phyloP scores from a whole-genome alignment of 2,329 filamentous ascomycete genomes.

The Colletotrichum trifolii region DNA sequence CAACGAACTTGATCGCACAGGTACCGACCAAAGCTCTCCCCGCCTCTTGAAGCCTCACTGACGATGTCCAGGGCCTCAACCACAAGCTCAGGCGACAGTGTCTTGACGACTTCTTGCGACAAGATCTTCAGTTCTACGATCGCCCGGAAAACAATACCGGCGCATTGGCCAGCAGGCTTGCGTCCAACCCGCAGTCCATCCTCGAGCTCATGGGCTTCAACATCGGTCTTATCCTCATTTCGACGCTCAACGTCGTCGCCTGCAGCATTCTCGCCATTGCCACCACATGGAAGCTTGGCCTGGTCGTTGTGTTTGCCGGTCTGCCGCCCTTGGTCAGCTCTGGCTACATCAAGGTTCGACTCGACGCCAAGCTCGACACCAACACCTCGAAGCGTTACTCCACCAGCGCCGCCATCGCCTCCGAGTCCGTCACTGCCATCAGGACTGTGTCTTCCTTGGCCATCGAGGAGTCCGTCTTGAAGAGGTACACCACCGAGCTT shows the following conservation, averaged over 20 bases:
- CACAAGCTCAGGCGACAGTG: slow-evolving; percentile 43
- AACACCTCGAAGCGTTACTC: slow-evolving; percentile 48
- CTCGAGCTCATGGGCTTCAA: slow-evolving; percentile 57
- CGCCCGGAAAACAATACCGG: slow-evolving; percentile 53
- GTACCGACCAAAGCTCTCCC: slow-evolving; percentile 15
- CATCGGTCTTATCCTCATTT: slow-evolving; percentile 52
- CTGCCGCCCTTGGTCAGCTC: slow-evolving; percentile 49
- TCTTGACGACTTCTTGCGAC: slow-evolving; percentile 49
- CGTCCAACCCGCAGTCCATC: slow-evolving; percentile 51
- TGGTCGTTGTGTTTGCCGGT: slow-evolving; percentile 59
- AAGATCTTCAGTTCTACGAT: slow-evolving; percentile 57
- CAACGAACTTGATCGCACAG: slow-evolving; percentile 48
- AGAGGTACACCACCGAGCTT: slow-evolving; percentile 45
- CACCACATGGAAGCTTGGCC: slow-evolving; percentile 59
- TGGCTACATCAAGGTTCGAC: slow-evolving; percentile 52
- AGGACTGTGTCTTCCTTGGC: slow-evolving; percentile 55
- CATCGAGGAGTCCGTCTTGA: slow-evolving; percentile 50
- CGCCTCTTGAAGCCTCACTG: neutral
- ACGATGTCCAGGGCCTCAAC: slow-evolving; percentile 27
- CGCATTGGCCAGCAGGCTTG: slow-evolving; percentile 48
- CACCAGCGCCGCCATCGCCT: slow-evolving; percentile 54
- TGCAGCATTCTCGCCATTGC: slow-evolving; percentile 56
- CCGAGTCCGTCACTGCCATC: slow-evolving; percentile 54
- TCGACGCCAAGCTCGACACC: slow-evolving; percentile 53
- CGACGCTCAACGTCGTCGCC: slow-evolving; percentile 49